Percentiles rank a stretch among this genome's conserved stretches.
phyloP scores from a whole-genome alignment of 2,329 filamentous ascomycete genomes.

The Fusarium bulbicola region DNA sequence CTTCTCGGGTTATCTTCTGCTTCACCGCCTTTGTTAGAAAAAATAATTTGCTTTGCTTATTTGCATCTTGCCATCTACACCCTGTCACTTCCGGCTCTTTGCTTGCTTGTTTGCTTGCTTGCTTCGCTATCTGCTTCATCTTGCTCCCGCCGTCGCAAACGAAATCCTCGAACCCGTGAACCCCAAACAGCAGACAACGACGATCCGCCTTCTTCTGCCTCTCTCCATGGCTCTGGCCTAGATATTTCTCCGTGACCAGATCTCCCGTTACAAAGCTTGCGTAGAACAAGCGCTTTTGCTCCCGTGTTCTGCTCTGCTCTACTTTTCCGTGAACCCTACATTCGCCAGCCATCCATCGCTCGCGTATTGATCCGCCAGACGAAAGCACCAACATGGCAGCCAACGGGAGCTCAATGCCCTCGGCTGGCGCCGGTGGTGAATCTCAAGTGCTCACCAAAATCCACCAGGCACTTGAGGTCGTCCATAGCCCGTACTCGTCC shows the following conservation, averaged over 20 bases:
- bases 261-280: conserved; percentile 26
- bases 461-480: conserved; percentile 84
- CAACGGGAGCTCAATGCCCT: conserved; percentile 48
- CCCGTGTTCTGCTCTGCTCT: conserved; percentile 16
- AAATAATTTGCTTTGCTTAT: conserved; percentile 6
- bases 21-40: conserved; percentile 10
- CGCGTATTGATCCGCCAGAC: conserved; percentile 7
- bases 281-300: conserved; percentile 30
- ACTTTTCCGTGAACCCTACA: conserved; percentile 14
- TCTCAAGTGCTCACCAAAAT: conserved; percentile 71
- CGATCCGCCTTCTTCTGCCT: neutral
- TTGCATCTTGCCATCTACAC: neutral
- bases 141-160: conserved; percentile 26
- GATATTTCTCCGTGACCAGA: conserved; percentile 19
- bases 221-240: conserved; percentile 33
- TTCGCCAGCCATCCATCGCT: conserved; percentile 19
- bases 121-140: conserved; percentile 14
- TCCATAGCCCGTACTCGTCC: conserved; percentile 82
- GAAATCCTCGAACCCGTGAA: conserved; percentile 11
- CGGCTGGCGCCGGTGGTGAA: conserved; percentile 50
- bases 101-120: conserved; percentile 15
- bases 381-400: conserved; percentile 46
- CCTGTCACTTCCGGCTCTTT: conserved; percentile 1
- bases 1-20: neutral
- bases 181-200: conserved; percentile 15